Base-by-base conservation (phyloP, 495 filamentous ascomycete species). In the Aspergillus bertholletiae region DNA sequence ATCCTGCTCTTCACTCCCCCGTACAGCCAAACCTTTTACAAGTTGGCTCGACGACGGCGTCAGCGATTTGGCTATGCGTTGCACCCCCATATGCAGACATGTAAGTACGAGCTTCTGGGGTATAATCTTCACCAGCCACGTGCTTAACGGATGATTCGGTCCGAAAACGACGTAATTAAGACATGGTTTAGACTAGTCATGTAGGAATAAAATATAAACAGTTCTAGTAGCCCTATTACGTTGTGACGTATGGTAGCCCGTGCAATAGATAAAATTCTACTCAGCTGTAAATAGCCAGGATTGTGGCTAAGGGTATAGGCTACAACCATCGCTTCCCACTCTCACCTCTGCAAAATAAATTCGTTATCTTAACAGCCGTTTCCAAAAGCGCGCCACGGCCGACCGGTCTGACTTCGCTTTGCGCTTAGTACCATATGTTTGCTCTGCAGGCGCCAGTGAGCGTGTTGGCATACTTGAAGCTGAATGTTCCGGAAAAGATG, bases 351-450 rank as follows among this genome's bases (percentile, higher is more conserved):
- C 18, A 32, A 39, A 47, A 7, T 28, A 40, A 47, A 21, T 18
- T 56, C 53, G 53, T 46, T 56, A 56, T 56, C 57, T 46, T 56
- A 52, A 45, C 22, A 65, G 44, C 54, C 59, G 57, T 54, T 54
- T 63, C 57, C 43, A 63, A 39, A 39, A 43, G 6, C 37, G 35
- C 37, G 49, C 43, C 46, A 51, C 45, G 37, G 35, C 37, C 55
- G 49, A 60, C 55, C 49, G 48, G 49, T 30, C 52, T 60, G 57
- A 55, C 26, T 30, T 57, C 45, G 57, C 56, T 35, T 56, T 56
- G 39, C 60, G 60, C 57, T 63, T 63, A 49, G 60, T 63, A 47
- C 60, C 18, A 50, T 53, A 53, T 54, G 48, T 54, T 55, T 65
- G 46, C 23, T 56, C 34, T 59, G 51, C 43, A 57, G 59, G 59